Conservation (phyloP, 1,139 yeast genomes). For the Saccharomyces hybrid region DNA sequence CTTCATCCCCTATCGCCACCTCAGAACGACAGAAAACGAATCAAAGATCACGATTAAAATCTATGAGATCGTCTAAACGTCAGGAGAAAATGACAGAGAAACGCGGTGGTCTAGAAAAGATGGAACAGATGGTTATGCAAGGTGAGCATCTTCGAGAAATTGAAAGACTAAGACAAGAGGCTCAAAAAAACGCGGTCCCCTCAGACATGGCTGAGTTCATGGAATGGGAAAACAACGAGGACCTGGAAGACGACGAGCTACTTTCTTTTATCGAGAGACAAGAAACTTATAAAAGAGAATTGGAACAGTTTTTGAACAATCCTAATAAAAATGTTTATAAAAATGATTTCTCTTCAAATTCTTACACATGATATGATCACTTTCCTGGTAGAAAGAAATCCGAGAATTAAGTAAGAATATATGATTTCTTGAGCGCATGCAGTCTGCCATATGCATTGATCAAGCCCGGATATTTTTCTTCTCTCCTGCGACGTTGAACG, state of each 20-base stretch:
- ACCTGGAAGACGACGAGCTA: constrained; percentile 23
- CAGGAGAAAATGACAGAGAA: constrained; percentile 8
- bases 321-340: background rate
- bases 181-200: constrained; percentile 17
- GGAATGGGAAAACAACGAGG: constrained; percentile 16
- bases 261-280: constrained; percentile 17
- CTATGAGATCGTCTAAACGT: constrained; percentile 7
- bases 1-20: constrained; percentile 6
- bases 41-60: constrained; percentile 5
- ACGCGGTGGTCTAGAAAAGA: constrained; percentile 22
- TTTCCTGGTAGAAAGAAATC: background rate
- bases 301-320: constrained; percentile 15
- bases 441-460: too few relatives aligned
- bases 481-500: background rate
- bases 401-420: too few relatives aligned
- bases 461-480: too few relatives aligned
- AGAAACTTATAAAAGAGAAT: constrained; percentile 18
- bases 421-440: too few relatives aligned
- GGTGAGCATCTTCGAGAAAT: constrained; percentile 17
- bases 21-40: background rate
- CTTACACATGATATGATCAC: background rate
- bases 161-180: constrained; percentile 14
- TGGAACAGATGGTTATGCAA: constrained; percentile 25
- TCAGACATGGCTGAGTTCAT: constrained; percentile 15
- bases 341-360: background rate